Base-by-base conservation (phyloP, 116 monocot genomes). In the Zostera marina region DNA sequence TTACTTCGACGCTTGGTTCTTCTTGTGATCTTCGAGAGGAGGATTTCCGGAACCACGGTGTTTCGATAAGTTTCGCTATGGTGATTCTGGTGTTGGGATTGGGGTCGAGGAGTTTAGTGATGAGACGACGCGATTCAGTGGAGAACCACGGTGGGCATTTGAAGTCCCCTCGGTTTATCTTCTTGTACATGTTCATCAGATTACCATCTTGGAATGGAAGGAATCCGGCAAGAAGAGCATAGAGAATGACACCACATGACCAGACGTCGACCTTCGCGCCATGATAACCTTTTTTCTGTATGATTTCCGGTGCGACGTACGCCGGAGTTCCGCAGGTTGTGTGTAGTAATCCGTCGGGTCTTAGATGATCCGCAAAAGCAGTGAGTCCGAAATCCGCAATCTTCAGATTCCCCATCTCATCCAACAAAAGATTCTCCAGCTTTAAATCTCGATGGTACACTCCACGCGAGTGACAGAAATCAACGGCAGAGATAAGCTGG, bases 211-310 rank as follows among this genome's bases (percentile, higher is more conserved):
- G 75, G 59, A 85, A 85, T 1, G 81, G 85, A 12, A 85, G 77
- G 58, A 67, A 78, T 4, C 85, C 85, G 22, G 81, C 85, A 41
- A 86, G 78, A 2, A 81, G 75, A 5, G 73, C 81, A 41, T 58
- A 86, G 54, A 86, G 75, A 48, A 86, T 68, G 55, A 86, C 81
- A 0, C 85, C 85, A 42, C 81, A 86, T 5, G 85, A 81, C 85
- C 85, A 85, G 8, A 81, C 47, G 44, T 85, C 85, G 12, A 80
- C 66, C 64, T 70, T 71, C 9, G 68, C 70, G 10, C 86, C 86
- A 45, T 86, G 78, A 68, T 86, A 86, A 4, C 81, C 78, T 60
- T 70, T 70, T 54, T 65, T 73, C 13, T 46, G 53, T 14, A 81
- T 57, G 48, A 85, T 73, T 66, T 85, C 86, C 39, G 81, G 78